Evolutionary conservation across 2,329 filamentous ascomycete genomes (phyloP), one percentile per base, ranked within the genome.

Genomic region (Neonectria hederae): DNA sequence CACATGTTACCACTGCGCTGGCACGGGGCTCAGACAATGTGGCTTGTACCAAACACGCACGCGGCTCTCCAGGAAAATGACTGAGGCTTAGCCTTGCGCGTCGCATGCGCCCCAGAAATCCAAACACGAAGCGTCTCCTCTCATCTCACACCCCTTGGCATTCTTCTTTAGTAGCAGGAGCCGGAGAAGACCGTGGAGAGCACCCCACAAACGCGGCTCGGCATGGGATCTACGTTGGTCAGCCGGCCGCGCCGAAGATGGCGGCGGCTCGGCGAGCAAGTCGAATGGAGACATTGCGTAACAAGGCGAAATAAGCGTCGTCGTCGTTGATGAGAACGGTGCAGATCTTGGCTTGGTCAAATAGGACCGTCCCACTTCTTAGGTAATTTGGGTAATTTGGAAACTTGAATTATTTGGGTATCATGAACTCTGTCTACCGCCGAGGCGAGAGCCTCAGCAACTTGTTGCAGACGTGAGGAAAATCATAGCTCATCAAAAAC

Each of bases 401-500:
- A n/a, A 35, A 32, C n/a, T 32, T 51, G 8, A 22, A 35, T 48
- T 48, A 30, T 48, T 35, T 66, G 53, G 62, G 56, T 70, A 68
- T 72, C 67, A 67, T 70, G 57, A 59, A 43, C 63, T 54, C 57
- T 59, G 53, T 61, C 63, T 52, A 38, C 30, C 54, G 58, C 38
- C 22, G 56, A 22, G 51, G 22, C 24, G 62, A 63, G 55, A 54
- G 60, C 35, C 46, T 42, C 30, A 24, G 22, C 48, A 63, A 24
- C 30, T 53, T 45, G n/a, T 54, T 49, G 42, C 21, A 59, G 43
- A 51, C 48, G 45, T 51, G 51, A 28, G 49, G 30, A 42, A 42
- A 43, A 46, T 72, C 73, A 85, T 55, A 85, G 71, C 75, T 85
- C 83, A 61, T 85, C 83, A 72, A 85, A 83, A 19, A 75, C 76